Conservation (phyloP, 306 rosid genomes). For the Heteromeles arbutifolia region DNA sequence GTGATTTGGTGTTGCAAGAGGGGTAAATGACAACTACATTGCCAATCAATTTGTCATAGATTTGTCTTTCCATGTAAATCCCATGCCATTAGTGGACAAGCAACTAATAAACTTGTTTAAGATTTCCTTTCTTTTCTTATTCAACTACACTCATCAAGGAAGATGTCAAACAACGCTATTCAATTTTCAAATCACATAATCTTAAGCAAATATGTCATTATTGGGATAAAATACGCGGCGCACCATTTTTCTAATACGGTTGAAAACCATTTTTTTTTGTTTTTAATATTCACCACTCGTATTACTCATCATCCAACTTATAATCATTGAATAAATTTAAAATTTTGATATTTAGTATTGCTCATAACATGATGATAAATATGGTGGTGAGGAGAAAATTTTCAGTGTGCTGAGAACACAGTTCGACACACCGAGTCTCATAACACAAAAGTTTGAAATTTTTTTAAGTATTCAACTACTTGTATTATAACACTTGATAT, state of each 20-base stretch:
- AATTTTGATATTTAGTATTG: too few relatives aligned
- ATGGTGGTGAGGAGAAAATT: too few relatives aligned
- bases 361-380: too few relatives aligned
- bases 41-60: background rate
- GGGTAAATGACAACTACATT: conserved; percentile 5
- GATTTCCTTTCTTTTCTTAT: background rate
- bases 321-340: too few relatives aligned
- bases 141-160: background rate
- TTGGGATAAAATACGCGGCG: conserved; percentile 2
- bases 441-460: too few relatives aligned
- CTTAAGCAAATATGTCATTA: conserved; percentile 2
- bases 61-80: background rate
- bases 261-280: background rate
- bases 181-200: background rate
- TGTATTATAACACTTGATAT: too few relatives aligned
- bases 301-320: too few relatives aligned
- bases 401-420: too few relatives aligned
- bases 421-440: too few relatives aligned
- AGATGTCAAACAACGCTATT: conserved; percentile 10
- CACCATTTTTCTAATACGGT: background rate
- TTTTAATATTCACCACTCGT: background rate
- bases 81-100: background rate
- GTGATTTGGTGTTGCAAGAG: conserved; percentile 6
- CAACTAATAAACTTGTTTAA: background rate
- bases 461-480: background rate